These are phyloP conservation scores for Crithidia acanthocephali DNA, from an alignment of 208 protist species.

Conservation along the genomic window DNA sequence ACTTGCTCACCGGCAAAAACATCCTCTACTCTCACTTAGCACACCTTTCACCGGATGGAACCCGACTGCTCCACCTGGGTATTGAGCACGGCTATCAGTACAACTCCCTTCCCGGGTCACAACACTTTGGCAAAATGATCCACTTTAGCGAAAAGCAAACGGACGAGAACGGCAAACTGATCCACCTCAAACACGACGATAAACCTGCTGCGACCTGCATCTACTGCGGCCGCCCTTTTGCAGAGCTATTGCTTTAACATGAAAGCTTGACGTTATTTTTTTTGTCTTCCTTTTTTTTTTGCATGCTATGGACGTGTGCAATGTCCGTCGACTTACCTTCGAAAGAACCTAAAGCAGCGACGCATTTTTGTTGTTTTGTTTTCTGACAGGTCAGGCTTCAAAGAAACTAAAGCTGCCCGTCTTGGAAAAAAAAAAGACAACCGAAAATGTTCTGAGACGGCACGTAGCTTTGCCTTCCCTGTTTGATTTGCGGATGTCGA, in stretches of 20 bases:
- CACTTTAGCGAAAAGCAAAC: conserved; percentile 74
- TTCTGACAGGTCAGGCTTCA: background rate
- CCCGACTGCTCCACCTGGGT: conserved; percentile 61
- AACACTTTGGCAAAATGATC: conserved; percentile 76
- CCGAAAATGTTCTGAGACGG: background rate
- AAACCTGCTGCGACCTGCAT: conserved; percentile 55
- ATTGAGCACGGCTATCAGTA: conserved; percentile 89
- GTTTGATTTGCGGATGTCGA: background rate
- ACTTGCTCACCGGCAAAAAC: conserved; percentile 70
- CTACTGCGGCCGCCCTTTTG: conserved; percentile 72
- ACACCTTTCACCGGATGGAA: conserved; percentile 73
- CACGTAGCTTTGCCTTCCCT: background rate
- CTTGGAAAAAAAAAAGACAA: background rate
- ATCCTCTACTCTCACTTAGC: conserved; percentile 78
- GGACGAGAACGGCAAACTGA: conserved; percentile 44
- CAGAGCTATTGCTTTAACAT: conserved; percentile 62
- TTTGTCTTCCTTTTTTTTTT: too few relatives aligned
- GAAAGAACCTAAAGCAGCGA: too few relatives aligned
- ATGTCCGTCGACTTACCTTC: too few relatives aligned
- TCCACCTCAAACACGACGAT: conserved; percentile 64
- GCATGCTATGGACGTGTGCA: too few relatives aligned
- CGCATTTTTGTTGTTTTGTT: background rate
- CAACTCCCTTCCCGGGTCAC: conserved; percentile 77
- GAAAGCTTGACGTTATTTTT: too few relatives aligned
- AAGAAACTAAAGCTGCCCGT: background rate